Evolutionary conservation across 2,329 filamentous ascomycete genomes (phyloP).

Genomic region (Emericellopsis cladophorae): DNA sequence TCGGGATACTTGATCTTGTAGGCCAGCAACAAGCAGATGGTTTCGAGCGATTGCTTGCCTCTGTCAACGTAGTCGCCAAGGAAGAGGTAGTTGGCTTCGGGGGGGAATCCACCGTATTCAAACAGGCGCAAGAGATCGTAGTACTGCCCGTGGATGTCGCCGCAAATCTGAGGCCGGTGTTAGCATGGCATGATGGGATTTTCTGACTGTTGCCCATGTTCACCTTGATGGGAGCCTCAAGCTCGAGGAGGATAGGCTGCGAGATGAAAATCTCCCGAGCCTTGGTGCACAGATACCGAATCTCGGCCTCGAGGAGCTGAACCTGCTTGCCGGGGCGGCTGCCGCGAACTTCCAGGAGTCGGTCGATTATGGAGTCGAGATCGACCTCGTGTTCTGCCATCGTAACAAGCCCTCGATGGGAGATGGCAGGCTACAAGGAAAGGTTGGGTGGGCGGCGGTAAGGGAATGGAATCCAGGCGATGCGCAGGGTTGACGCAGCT

Average conservation of each 20-base stretch:
- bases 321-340: constrained; percentile 98
- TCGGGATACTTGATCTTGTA: constrained; percentile 99
- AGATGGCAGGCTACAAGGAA: constrained; percentile 24
- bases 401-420: constrained; percentile 21
- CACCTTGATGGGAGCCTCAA: constrained; percentile 99
- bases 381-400: constrained; percentile 79
- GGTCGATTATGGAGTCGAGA: constrained; percentile 98
- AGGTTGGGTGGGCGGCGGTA: constrained; percentile 10
- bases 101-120: constrained; percentile 96
- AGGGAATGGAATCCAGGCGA: constrained; percentile 6
- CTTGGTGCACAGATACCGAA: constrained; percentile 95
- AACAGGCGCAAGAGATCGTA: constrained; percentile 95
- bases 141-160: constrained; percentile 98
- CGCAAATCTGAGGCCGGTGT: constrained; percentile 63
- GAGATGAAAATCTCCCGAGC: constrained; percentile 99
- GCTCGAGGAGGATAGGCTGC: constrained; percentile 92
- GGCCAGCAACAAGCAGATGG: constrained; percentile 87
- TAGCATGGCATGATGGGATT: too few relatives aligned
- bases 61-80: constrained; percentile 97
- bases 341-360: constrained; percentile 91
- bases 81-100: constrained; percentile 98
- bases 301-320: constrained; percentile 90
- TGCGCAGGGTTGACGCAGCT: constrained; percentile 11
- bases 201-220: constrained; percentile 15
- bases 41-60: constrained; percentile 98